Base-by-base conservation (phyloP, 345 rosid species). In the Lepidium aucheri region DNA sequence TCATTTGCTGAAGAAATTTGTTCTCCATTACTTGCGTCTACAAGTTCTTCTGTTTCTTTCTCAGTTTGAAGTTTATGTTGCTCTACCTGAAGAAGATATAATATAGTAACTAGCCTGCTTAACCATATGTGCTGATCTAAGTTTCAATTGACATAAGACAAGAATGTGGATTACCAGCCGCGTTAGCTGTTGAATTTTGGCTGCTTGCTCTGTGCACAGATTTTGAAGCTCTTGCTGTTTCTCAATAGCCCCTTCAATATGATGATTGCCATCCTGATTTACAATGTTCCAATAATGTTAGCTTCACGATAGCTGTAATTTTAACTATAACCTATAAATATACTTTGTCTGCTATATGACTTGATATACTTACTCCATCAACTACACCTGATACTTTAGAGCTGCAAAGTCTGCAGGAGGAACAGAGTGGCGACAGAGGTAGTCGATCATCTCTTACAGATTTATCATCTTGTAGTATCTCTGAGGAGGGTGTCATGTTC, bases 121-220 rank as follows among this genome's bases (percentile, higher is more conserved):
- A 74, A 57, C 60, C 46, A 52, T 10, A 67, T 49, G 18, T 34
- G 39, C 28, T 54, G 51, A 62, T 49, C 18, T 18, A 42, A 55
- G 6, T 33, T 69, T 69, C 35, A 18, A 4, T 41, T 62, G 33
- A 63, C 20, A 49, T 35, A 63, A 63, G 44, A 54, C 50, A 51
- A 36, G 5, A 52, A 42, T 38, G 15, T 57, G 34, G 63, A 45
- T 75, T 74, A 90, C 94, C 87, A 80, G 68, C 24, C 42, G 71
- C 54, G 66, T 88, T 49, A 94, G 80, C 78, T 77, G 79, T 79
- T 88, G 83, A 73, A 94, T 88, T 81, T 82, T 82, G 60, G 87
- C 86, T 62, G 85, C 95, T 76, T 94, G 97, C 73, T 86, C 86
- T 73, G 26, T 49, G 63, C 95, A 90, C 54, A 84, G 18, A 15